phyloP scores from a whole-genome alignment of 495 filamentous ascomycete genomes.

The Tuber microsphaerosporum region DNA sequence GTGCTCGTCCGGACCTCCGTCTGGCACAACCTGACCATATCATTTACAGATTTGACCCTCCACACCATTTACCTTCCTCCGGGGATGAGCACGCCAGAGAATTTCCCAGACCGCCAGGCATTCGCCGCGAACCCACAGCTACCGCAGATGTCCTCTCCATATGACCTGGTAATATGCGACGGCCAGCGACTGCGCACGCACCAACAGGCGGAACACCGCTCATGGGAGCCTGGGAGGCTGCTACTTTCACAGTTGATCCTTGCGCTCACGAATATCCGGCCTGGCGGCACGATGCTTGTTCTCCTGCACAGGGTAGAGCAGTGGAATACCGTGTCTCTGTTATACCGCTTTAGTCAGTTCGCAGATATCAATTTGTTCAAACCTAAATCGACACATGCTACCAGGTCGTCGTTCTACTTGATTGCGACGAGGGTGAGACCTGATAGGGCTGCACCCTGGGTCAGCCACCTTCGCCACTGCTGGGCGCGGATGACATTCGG shows the following conservation, averaged over 20 bases:
- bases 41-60: conserved; percentile 22
- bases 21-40: conserved; percentile 7
- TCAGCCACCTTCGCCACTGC: conserved; percentile 45
- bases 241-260: conserved; percentile 47
- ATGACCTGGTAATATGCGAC: conserved; percentile 55
- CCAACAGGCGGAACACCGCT: conserved; percentile 43
- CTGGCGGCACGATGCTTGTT: conserved; percentile 48
- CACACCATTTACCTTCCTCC: conserved; percentile 17
- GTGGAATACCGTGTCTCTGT: conserved; percentile 43
- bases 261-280: conserved; percentile 46
- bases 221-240: conserved; percentile 46
- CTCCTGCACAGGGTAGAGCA: conserved; percentile 50
- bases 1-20: conserved; percentile 6
- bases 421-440: conserved; percentile 48
- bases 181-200: conserved; percentile 52
- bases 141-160: conserved; percentile 27
- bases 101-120: conserved; percentile 17
- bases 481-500: conserved; percentile 50
- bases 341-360: conserved; percentile 48
- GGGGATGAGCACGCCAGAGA: conserved; percentile 1
- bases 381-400: conserved; percentile 44
- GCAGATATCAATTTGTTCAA: conserved; percentile 49
- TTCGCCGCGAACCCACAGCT: conserved; percentile 14
- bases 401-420: conserved; percentile 53
- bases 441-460: conserved; percentile 40